Evolutionary conservation across 768 basidiomycete genomes (phyloP).

Genomic region (Candolleomyces eurysporus): DNA sequence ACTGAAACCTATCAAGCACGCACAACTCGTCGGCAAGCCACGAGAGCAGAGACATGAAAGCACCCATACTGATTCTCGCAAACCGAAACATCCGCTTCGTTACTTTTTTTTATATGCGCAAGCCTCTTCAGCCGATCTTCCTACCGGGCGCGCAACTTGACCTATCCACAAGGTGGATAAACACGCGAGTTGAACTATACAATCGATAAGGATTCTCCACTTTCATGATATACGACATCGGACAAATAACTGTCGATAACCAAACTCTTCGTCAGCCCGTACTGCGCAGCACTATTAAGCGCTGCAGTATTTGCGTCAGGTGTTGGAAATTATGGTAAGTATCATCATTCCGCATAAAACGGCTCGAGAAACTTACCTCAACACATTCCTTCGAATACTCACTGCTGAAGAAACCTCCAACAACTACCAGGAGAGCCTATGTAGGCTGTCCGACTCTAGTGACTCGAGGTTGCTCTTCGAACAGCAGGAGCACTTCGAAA

Average conservation of each 20-base stretch:
- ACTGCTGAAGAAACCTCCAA: constrained; percentile 82
- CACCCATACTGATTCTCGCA: constrained; percentile 51
- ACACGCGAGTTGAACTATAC: background rate
- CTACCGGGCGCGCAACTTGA: constrained; percentile 84
- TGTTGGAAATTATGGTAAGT: constrained; percentile 32
- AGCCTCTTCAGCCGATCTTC: constrained; percentile 87
- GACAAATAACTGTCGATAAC: constrained; percentile 80
- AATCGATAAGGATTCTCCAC: constrained; percentile 27
- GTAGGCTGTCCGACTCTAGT: constrained; percentile 64
- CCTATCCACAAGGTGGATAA: constrained; percentile 38
- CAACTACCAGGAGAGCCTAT: constrained; percentile 77
- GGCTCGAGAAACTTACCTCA: constrained; percentile 43
- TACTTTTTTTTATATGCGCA: constrained; percentile 72
- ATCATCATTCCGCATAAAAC: too few species aligned
- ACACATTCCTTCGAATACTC: constrained; percentile 82
- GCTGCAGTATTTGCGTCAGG: constrained; percentile 88
- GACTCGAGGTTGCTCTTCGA: constrained; percentile 63
- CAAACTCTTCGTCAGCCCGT: constrained; percentile 77
- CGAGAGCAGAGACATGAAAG: background rate
- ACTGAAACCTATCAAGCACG: constrained; percentile 61
- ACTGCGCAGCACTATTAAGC: constrained; percentile 82
- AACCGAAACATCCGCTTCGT: constrained; percentile 72
- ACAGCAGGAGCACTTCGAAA: constrained; percentile 49
- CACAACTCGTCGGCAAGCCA: background rate
- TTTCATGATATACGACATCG: constrained; percentile 86